A percentile compares a stretch with the other conserved stretches of the same genome.
These are phyloP conservation scores for Nitzschia sp. DNA, from an alignment of 108 stramenopile genomes.

Conservation along the genomic window DNA sequence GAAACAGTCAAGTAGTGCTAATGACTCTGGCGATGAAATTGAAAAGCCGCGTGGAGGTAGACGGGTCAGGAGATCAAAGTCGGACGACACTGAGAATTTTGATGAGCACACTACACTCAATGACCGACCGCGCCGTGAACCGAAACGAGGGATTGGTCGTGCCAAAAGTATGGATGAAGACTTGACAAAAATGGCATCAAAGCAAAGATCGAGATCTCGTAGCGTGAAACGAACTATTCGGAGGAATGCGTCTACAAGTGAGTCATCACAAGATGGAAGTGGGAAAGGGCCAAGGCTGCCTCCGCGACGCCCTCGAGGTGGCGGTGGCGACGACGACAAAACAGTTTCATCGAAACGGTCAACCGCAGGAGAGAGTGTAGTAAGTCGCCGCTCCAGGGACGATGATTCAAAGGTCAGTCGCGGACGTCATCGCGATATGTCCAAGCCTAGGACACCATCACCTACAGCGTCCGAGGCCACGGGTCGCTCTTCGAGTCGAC, in stretches of 20 bases:
- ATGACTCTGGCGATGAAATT: background rate
- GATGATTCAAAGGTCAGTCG: background rate
- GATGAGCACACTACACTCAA: background rate
- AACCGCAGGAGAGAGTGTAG: background rate
- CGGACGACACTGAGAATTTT: background rate
- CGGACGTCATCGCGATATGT: background rate
- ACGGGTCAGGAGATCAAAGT: background rate
- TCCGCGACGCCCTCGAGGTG: slow-evolving; percentile 5
- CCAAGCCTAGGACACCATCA: slow-evolving; percentile 5
- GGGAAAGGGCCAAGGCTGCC: background rate
- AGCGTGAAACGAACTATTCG: slow-evolving; percentile 11
- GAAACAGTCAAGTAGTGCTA: background rate
- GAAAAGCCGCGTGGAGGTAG: background rate
- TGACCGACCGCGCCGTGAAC: slow-evolving; percentile 2
- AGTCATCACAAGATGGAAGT: background rate
- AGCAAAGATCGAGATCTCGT: background rate
- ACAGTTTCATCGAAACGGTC: background rate
- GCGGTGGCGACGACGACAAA: background rate
- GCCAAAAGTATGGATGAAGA: slow-evolving; percentile 16
- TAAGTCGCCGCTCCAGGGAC: slow-evolving; percentile 6
- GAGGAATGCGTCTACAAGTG: background rate
- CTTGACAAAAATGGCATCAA: background rate
- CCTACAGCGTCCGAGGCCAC: background rate
- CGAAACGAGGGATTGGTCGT: slow-evolving; percentile 2
- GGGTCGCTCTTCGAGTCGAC: slow-evolving; percentile 4